Conservation (phyloP, 306 rosid species). For the Ormosia semicastrata region DNA sequence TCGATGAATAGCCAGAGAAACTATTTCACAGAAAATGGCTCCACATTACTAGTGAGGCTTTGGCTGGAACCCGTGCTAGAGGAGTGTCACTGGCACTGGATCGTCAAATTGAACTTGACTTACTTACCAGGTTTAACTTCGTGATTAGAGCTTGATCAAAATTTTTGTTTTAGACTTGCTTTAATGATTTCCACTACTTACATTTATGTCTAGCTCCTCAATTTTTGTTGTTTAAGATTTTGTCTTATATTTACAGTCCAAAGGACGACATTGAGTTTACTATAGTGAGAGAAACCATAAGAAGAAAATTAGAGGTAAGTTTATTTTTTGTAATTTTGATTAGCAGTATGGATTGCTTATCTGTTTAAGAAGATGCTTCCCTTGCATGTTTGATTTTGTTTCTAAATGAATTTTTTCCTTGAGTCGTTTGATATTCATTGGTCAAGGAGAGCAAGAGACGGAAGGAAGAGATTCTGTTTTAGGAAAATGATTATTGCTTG, state of each 20-base stretch:
- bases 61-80: constrained; percentile 98
- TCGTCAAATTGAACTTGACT: constrained; percentile 76
- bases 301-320: constrained; percentile 79
- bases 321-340: constrained; percentile 11
- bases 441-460: neutral
- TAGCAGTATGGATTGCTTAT: neutral
- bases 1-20: constrained; percentile 93
- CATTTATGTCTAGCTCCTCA: neutral
- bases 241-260: constrained; percentile 50
- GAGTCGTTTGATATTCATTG: constrained; percentile 6
- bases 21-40: constrained; percentile 93
- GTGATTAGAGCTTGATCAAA: constrained; percentile 1
- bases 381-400: constrained; percentile 11
- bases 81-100: constrained; percentile 65
- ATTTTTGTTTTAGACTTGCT: neutral
- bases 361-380: neutral
- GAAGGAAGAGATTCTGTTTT: neutral
- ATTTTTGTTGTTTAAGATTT: constrained; percentile 2
- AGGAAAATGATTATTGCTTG: neutral
- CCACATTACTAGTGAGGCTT: constrained; percentile 77
- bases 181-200: constrained; percentile 7
- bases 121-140: constrained; percentile 79
- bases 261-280: constrained; percentile 91
- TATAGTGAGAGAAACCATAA: constrained; percentile 81
- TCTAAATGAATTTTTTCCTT: neutral